phyloP scores from a whole-genome alignment of 179 eudicot genomes.

The Beta corolliflora region DNA sequence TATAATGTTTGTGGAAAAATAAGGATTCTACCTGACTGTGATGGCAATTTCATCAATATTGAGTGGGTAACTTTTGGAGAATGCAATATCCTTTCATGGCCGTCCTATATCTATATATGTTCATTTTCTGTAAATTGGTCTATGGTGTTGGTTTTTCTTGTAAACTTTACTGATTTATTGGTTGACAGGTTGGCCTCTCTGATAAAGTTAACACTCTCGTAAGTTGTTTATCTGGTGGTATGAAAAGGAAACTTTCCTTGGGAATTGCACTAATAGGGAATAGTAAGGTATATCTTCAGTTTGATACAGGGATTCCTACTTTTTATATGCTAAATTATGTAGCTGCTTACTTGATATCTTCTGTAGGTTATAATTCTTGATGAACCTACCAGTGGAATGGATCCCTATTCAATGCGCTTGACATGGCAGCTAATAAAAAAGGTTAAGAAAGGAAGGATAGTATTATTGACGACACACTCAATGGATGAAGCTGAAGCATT shows the following conservation, averaged over 20 bases:
- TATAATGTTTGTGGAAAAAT: neutral
- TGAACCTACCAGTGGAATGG: constrained; percentile 99
- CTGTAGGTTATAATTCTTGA: constrained; percentile 87
- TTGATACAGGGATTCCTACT: constrained; percentile 16
- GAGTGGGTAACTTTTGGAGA: neutral
- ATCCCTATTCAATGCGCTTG: constrained; percentile 99
- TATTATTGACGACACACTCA: constrained; percentile 92
- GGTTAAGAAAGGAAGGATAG: constrained; percentile 89
- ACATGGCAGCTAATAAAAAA: constrained; percentile 96
- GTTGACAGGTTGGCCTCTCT: constrained; percentile 84
- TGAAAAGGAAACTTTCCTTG: constrained; percentile 95
- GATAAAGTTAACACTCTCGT: constrained; percentile 83
- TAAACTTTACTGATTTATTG: constrained; percentile 15
- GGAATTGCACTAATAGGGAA: constrained; percentile 94
- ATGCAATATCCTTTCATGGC: neutral
- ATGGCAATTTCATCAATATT: neutral
- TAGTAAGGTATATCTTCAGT: constrained; percentile 65
- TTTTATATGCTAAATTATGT: constrained; percentile 10
- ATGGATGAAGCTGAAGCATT: constrained; percentile 99
- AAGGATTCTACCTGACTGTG: neutral
- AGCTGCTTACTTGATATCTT: constrained; percentile 20
- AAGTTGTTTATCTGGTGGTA: constrained; percentile 96
- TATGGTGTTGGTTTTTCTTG: neutral
- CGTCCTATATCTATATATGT: neutral
- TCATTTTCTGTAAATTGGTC: neutral